Evolutionary conservation across 2,329 filamentous ascomycete species (phyloP), one percentile per base, ranked within the genome.

Genomic region (Aciculosporium take): DNA sequence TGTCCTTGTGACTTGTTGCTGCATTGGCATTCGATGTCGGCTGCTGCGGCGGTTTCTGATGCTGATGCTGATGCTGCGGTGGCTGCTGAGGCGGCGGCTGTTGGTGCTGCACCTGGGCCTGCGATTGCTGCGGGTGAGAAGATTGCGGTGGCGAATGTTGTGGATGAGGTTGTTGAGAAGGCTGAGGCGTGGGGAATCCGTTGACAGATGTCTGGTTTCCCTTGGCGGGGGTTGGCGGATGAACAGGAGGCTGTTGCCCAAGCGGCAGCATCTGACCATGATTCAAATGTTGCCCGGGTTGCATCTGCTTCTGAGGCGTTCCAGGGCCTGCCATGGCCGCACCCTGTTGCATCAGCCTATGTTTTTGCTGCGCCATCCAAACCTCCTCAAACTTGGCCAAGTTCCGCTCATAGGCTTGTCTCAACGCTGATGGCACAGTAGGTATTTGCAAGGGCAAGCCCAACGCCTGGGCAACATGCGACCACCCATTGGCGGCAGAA

Each of bases 371-470:
- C 27, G 68, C 65, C 28, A 71, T 55, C 65, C 73, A 82, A 2
- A 72, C 73, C 45, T 79, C 74, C 56, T 95, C 88, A 48, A 94
- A 95, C 25, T 79, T 73, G 21, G 73, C 64, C 5, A 95, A 63
- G 49, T 88, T 87, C 28, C 74, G 71, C 51, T 87, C 80, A 58
- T 91, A 94, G 6, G 84, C 71, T 23, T 72, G 69, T 51, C 79
- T 76, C 50, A 95, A 59, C 49, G 91, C 79, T 44, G 74, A 71
- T 2, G 76, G 69, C 0, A 84, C 85, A 8, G 68, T 72, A 1
- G 79, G 81, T 41, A 74, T 64, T 48, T 84, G 80, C 40, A 71
- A 68, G 0, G 72, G 72, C 37, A 85, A 75, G 4, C 73, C 71
- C 37, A 87, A 58, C 24, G 71, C 64, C 43, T 76, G 73, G 1